Evolutionary conservation across 371 early-diverging fungal species (phyloP), one percentile per base, ranked within the genome.

Genomic region (Syncephalis fuscata): DNA sequence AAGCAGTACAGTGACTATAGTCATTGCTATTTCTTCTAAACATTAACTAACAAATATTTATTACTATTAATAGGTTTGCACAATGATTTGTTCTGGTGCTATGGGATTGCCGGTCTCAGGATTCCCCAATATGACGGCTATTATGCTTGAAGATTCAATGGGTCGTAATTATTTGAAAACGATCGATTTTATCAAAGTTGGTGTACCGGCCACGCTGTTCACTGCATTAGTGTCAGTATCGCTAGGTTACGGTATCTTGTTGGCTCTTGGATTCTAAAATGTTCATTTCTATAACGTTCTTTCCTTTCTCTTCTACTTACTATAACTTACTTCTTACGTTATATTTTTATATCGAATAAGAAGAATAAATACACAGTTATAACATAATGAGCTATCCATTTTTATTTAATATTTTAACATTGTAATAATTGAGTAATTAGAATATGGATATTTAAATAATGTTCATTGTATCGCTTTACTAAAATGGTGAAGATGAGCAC

Each of bases 91-190:
- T 49, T 84, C 85, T 0, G 80, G 76, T 17, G 89, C 85, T 1
- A 90, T 95, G 95, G 94, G 87, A 1, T 65, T 95, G 3, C 95
- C 92, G 0, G 88, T 96, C 3, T 88, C 82, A 1, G 88, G 90
- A 0, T 93, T 91, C 64, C 97, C 97, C 0, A 96, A 96, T 58
- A 93, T 96, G 91, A 88, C 85, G 48, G 92, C 94, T 14, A 79
- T 92, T 41, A 82, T 86, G 69, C 66, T 88, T 59, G 95, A 96
- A 65, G 88, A 92, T 60, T 76, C 74, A 2, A 74, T 82, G 38
- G 95, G 95, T 16, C 71, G 67, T 42, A 87, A 85, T 22, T 96
- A 89, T 57, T 61, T 96, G 42, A 62, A 53, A 21, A 83, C 88
- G 2, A 59, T 58, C 39, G 95, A 96, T 61, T 94, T 96, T 52